Base-by-base conservation (phyloP, 306 rosid species). In the Acacia crassicarpa region DNA sequence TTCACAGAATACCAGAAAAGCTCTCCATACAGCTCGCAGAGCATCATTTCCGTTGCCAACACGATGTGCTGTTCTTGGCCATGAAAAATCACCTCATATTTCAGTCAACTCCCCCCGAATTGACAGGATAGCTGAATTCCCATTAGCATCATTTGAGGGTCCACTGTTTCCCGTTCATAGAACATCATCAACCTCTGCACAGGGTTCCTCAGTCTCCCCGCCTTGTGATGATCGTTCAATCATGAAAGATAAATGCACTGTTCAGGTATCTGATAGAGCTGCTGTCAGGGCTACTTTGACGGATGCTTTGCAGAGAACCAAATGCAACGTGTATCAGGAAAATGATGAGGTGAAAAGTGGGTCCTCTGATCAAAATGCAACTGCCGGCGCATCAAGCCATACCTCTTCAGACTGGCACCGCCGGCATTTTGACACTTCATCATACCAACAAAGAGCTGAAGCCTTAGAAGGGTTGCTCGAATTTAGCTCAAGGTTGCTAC, bases 381-480 rank as follows among this genome's bases (percentile, higher is more conserved):
- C 99, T 40, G 98, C 93, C 2, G 99, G 99, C 45, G 96, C 98
- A 62, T 96, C 98, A 46, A 96, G 97, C 87, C 91, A 44, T 78
- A 87, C 92, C 59, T 96, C 98, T 75, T 92, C 97, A 23, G 98
- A 93, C 77, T 73, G 84, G 41, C 89, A 86, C 8, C 85, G 87
- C 25, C 66, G 87, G 38, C 93, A 89, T 66, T 96, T 96, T 62
- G 98, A 96, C 86, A 83, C 99, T 4, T 86, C 92, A 22, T 96
- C 99, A 0, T 87, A 59, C 81, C 94, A 85, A 75, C 99, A 93
- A 83, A 91, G 99, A 76, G 97, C 99, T n/a, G 99, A 91, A 87
- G 99, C 99, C 79, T 87, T 96, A 69, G 99, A 96, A 86, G 99
- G 99, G 49, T 80, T 96, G 89, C 99, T 96, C 5, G 99, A 96